phyloP scores from a whole-genome alignment of 495 filamentous ascomycete genomes.

The Podospora comata region DNA sequence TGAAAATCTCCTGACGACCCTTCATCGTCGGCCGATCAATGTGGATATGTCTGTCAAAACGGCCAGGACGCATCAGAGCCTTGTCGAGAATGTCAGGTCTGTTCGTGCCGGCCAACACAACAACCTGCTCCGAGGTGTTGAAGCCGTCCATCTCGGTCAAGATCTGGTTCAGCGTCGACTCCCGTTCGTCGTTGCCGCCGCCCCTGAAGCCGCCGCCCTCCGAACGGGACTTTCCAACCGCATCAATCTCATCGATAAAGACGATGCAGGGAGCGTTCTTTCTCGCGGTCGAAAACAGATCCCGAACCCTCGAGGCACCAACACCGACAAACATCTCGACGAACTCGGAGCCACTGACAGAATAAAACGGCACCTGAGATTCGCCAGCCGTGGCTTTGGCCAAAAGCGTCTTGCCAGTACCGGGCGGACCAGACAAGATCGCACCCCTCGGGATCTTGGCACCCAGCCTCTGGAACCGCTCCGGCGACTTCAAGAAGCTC shows the following conservation, averaged over 20 bases:
- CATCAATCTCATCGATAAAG: conserved; percentile 99
- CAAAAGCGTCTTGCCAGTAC: conserved; percentile 95
- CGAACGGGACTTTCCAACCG: conserved; percentile 84
- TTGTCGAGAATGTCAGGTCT: conserved; percentile 90
- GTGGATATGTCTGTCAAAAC: conserved; percentile 91
- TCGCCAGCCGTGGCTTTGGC: conserved; percentile 98
- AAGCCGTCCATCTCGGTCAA: conserved; percentile 99
- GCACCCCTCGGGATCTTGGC: conserved; percentile 97
- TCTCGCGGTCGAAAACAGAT: conserved; percentile 89
- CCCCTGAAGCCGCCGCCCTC: conserved; percentile 62
- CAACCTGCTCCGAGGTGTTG: conserved; percentile 95
- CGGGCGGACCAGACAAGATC: conserved; percentile 91
- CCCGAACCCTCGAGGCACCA: conserved; percentile 88
- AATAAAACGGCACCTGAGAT: conserved; percentile 96
- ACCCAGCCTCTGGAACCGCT: conserved; percentile 84
- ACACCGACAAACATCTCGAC: conserved; percentile 99
- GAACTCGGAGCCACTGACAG: conserved; percentile 96
- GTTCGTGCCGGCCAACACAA: conserved; percentile 97
- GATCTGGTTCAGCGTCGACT: conserved; percentile 96
- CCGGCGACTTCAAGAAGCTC: conserved; percentile 87
- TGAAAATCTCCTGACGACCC: conserved; percentile 93
- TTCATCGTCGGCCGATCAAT: conserved; percentile 97
- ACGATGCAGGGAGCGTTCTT: conserved; percentile 98
- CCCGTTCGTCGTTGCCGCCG: conserved; percentile 94
- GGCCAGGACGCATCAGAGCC: conserved; percentile 92